Base-by-base conservation (phyloP, 192 early-diverging fungal genomes). In the Globomyces pollinis-pini region DNA sequence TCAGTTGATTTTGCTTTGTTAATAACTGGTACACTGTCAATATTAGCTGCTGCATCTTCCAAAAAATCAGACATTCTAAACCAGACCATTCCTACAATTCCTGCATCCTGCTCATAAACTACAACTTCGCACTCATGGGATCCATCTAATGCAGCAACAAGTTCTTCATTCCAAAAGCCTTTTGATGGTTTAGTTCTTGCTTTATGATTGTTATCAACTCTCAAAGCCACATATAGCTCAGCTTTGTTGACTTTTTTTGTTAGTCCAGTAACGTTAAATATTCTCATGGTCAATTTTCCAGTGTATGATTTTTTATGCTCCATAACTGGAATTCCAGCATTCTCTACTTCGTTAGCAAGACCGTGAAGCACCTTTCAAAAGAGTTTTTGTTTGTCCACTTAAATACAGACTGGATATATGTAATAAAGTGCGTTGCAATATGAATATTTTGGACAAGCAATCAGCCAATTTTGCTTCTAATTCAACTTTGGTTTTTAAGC, bases 111-210 rank as follows among this genome's bases (percentile, higher is more conserved):
- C 66, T 99, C 96, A 60, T 87, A 89, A 21, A 99, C 74, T 7
- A 88, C 81, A 31, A 99, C 74, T 68, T 99, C 96, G 6, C 96
- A 79, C 57, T 99, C 96, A 13, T 87, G 85, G 1, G 87, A 91
- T 68, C 88, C 88, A 60, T 94, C 89, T 30, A 99, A 87, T 47
- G 81, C 74, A 21, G 95, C 84, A 59, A 89, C 88, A 70, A 91
- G 90, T 32, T 88, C 84, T 35, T 94, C 90, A 59, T 81, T 83
- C 86, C 88, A 98, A 35, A 78, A 75, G n/a, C 80, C 70, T 18
- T 51, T 57, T 21, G 59, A 60, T 16, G 84, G 78, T 4, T 81
- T 79, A 31, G 94, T 87, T 45, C 77, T 85, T 13, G 80, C 90
- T 30, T 84, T 86, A 24, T 81, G 75, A 18, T 83, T 74, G 35